Base-by-base conservation (phyloP, 1,284 basidiomycete genomes). In the Puccinia coronata region DNA sequence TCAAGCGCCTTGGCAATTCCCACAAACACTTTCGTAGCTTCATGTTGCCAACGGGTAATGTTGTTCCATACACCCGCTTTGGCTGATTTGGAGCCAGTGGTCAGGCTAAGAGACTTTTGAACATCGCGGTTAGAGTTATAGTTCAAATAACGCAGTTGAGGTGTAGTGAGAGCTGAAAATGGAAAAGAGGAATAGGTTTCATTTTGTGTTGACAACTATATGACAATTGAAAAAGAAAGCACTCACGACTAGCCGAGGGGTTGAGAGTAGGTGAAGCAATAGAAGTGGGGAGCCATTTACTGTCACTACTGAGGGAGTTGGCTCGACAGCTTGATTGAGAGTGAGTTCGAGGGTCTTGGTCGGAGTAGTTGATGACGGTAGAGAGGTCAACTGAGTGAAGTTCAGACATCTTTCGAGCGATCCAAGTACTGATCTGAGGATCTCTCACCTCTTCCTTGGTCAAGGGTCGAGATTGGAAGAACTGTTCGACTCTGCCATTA, bases 401-500 rank as follows among this genome's bases (percentile, higher is more conserved):
- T 86, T 97, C 95, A 36, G 93, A 91, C 95, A 97, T 97, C 31
- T 95, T 90, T 36, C 92, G 90, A 28, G 91, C 94, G 83, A 97
- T 95, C 90, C 92, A 93, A 47, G 90, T 88, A 85, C 93, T 94
- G 82, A 92, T 90, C 82, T 88, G 87, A 25, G 91, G 90, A 83
- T 93, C 90, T 65, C 93, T 90, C 83, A 97, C 88, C 85, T 96
- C 93, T 53, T 89, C 86, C 12, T 92, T 89, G 0, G 90, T 91
- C 67, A 97, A 88, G 0, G 94, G 92, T 41, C 90, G 89, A 25
- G 94, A 94, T 82, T 95, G 91, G 86, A 97, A 96, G 87, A 93
- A 96, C 86, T 97, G 92, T 87, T 97, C 95, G 71, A 97, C 88
- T 55, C 95, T 91, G 51, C 95, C 95, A 86, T 98, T 98, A 83